Base-by-base conservation (phyloP, 371 early-diverging fungal species). In the Mortierella sp. region DNA sequence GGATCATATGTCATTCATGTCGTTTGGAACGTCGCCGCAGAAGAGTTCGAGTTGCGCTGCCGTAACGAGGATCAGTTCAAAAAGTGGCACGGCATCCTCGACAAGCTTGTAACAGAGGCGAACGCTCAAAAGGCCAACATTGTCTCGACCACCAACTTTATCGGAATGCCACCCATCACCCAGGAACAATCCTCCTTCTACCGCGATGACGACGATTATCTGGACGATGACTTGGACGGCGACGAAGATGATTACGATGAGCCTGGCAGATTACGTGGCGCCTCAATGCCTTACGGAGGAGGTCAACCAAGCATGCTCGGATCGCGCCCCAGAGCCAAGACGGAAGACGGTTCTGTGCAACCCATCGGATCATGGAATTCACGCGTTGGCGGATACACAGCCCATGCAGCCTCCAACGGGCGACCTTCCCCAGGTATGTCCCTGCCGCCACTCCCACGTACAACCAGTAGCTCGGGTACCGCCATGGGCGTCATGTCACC, bases 41-140 rank as follows among this genome's bases (percentile, higher is more conserved):
- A 95, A 54, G 86, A 89, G 48, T 92, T 98, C 67, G 89, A 90
- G 51, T 30, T 59, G 26, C 64, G 52, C 26, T 43, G 65, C 61
- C 12, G 66, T 21, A 64, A 58, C 60, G 93, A 91, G 64, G 98
- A 98, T 63, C 96, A 96, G 74, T 86, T 94, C 23, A 89, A 87
- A 51, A 81, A 91, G 58, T 98, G 99, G 98, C 88, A 91, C 76
- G 74, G 80, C 21, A 85, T 65, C 13, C 50, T 68, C 7, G 76
- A 76, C 9, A 64, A 65, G 55, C 58, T 76, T 12, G 76, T 69
- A 50, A 48, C 28, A 6, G 67, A 64, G 26, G 67, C 67, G 13
- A 71, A 74, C 16, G 58, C 78, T 1, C 59, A 66, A 34, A 65
- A 63, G 45, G 51, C 66, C 27, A 60, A 61, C 51, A 63, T 76